These are phyloP conservation scores for Pythium brassicae DNA, from an alignment of 352 stramenopile genomes.

Conservation along the genomic window DNA sequence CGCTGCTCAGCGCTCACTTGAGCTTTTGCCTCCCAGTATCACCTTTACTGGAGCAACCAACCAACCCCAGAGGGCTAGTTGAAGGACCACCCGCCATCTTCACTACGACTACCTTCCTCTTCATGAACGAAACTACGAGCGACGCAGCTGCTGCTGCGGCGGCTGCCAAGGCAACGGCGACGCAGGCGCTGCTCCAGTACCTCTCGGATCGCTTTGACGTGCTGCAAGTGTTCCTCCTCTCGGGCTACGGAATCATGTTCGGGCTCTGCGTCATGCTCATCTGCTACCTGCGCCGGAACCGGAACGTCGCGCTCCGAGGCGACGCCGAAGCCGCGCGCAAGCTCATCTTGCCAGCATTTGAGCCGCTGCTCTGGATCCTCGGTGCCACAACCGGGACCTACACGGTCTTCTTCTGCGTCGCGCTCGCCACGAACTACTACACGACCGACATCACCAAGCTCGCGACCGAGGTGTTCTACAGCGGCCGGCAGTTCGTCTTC, in stretches of 20 bases:
- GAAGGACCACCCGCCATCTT: too few species aligned
- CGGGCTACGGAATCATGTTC: conserved; percentile 48
- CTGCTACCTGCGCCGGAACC: conserved; percentile 55
- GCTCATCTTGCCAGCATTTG: conserved; percentile 61
- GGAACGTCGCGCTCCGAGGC: conserved; percentile 40
- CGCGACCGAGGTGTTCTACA: conserved; percentile 45
- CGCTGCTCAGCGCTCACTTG: too few species aligned
- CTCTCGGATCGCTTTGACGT: conserved; percentile 27
- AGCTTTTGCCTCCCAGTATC: too few species aligned
- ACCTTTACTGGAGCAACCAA: too few species aligned
- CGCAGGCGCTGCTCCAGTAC: conserved; percentile 9
- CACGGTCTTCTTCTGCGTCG: conserved; percentile 25
- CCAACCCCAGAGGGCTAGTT: too few species aligned
- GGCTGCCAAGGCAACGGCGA: conserved; percentile 1
- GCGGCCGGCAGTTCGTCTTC: conserved; percentile 40
- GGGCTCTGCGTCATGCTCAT: conserved; percentile 33
- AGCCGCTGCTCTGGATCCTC: conserved; percentile 61
- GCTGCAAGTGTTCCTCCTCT: conserved; percentile 32
- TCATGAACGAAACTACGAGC: neutral
- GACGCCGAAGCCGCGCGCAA: conserved; percentile 47
- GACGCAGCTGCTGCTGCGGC: neutral
- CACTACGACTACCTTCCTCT: neutral
- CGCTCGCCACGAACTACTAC: conserved; percentile 31
- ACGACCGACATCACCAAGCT: conserved; percentile 16
- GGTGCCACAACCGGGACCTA: conserved; percentile 28